Evolutionary conservation across 306 rosid genomes (phyloP).

Genomic region (Mimosa bimucronata): DNA sequence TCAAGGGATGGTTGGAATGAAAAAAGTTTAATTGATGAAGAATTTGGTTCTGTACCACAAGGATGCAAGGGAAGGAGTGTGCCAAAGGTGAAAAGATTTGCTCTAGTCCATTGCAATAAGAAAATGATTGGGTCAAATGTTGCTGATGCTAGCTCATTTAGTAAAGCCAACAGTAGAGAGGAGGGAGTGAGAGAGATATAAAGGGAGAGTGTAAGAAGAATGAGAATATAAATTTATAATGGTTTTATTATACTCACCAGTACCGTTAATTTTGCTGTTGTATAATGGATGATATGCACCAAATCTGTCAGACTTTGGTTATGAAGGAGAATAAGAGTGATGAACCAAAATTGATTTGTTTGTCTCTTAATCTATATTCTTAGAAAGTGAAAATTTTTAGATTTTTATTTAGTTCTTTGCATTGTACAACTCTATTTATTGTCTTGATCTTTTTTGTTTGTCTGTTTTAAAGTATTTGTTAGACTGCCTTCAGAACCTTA

Average conservation of each 20-base stretch:
- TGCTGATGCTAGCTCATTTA: neutral
- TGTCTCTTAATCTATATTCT: neutral
- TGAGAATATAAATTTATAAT: neutral
- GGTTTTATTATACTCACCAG: neutral
- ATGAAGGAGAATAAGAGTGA: neutral
- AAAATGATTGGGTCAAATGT: neutral
- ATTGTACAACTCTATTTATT: neutral
- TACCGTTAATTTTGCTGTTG: neutral
- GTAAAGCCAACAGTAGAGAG: neutral
- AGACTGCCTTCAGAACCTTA: neutral
- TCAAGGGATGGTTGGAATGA: neutral
- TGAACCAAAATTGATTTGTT: neutral
- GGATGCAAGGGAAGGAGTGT: neutral
- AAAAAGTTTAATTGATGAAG: neutral
- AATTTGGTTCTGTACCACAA: neutral
- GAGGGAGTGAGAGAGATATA: neutral
- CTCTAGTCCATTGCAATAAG: neutral
- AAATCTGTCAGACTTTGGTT: neutral
- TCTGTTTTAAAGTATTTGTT: neutral
- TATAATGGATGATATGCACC: neutral
- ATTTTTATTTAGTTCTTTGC: neutral
- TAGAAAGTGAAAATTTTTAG: neutral
- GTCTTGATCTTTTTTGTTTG: neutral
- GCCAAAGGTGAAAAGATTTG: neutral
- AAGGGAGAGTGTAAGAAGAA: neutral